phyloP scores from a whole-genome alignment of 805 yeast genomes.

The Hanseniaspora valbyensis region DNA sequence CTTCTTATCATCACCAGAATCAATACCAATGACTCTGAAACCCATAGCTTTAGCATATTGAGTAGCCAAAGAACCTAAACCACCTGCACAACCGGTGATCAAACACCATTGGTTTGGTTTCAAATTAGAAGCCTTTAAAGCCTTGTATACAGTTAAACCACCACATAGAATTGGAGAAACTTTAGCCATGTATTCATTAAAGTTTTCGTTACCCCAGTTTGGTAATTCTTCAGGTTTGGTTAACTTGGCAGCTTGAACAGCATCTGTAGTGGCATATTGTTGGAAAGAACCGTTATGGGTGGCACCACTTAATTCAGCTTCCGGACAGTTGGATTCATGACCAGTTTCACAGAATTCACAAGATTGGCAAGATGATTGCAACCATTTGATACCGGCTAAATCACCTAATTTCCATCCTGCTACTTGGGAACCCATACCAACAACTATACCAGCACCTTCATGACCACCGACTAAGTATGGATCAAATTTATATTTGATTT shows the following conservation, averaged over 20 bases:
- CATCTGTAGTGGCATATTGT: slow-evolving; percentile 79
- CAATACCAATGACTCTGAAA: slow-evolving; percentile 56
- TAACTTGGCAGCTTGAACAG: slow-evolving; percentile 72
- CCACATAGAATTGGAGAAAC: slow-evolving; percentile 58
- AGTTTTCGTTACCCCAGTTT: slow-evolving; percentile 19
- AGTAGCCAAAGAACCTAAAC: slow-evolving; percentile 64
- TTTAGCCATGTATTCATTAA: slow-evolving; percentile 44
- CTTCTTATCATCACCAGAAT: slow-evolving; percentile 62
- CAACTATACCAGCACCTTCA: slow-evolving; percentile 59
- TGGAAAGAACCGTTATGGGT: slow-evolving; percentile 69
- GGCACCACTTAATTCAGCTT: slow-evolving; percentile 45
- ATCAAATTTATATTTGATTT: slow-evolving; percentile 44
- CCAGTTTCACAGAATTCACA: slow-evolving; percentile 49
- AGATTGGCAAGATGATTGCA: slow-evolving; percentile 49
- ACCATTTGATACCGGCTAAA: slow-evolving; percentile 53
- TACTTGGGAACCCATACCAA: slow-evolving; percentile 47
- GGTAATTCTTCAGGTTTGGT: slow-evolving; percentile 33
- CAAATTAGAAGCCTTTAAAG: slow-evolving; percentile 47
- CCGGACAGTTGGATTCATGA: slow-evolving; percentile 42
- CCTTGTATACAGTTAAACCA: slow-evolving; percentile 59
- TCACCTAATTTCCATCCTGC: slow-evolving; percentile 49
- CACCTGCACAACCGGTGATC: slow-evolving; percentile 73
- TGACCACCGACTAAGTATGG: slow-evolving; percentile 47
- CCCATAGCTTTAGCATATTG: slow-evolving; percentile 74
- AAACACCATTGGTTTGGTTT: slow-evolving; percentile 63